Evolutionary conservation across 768 basidiomycete species (phyloP), one percentile per base, ranked within the genome.

Genomic region (Tubosaeta sp.): DNA sequence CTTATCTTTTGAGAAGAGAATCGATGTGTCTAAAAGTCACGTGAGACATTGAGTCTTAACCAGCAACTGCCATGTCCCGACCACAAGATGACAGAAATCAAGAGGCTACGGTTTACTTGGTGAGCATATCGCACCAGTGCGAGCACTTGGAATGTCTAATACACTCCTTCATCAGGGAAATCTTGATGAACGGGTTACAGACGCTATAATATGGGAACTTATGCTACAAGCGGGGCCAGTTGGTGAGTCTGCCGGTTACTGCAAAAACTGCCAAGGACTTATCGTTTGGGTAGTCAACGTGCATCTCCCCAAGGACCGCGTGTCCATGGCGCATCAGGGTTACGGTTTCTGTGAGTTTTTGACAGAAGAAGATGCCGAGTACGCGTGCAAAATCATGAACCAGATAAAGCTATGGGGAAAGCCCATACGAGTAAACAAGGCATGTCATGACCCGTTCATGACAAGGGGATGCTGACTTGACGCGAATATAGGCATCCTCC

Each of bases 351-450:
- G 95, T 80, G 96, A 99, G 77, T 98, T 99, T 71, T 75, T 95
- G 71, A 94, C 94, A 34, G 94, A 98, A 75, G 94, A 96, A 69
- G 96, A 98, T 73, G 94, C 96, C 55, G 96, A 99, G 72, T 99
- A 99, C 71, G 95, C 94, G 51, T 97, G 95, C 80, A 96, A 97
- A 79, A 97, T 98, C 61, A 97, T 98, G 95, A 99, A 99, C 69
- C 95, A 97, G 78, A 98, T 99, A 68, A 99, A 99, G 71, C 71
- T 99, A 47, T 99, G 90, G 83, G 96, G 96, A 22, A 98, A 98
- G 67, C 96, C 96, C 29, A 96, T 99, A 52, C 80, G 96, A 58
- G 95, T 99, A 57, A 98, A 97, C 79, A 99, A 97, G 86, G 93
- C 90, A 57, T 64, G 84, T 74, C n/a, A 2, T 18, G 8, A 38